These are phyloP conservation scores for Colletotrichum orchidophilum DNA, from an alignment of 2,329 filamentous ascomycete species.

Conservation along the genomic window DNA sequence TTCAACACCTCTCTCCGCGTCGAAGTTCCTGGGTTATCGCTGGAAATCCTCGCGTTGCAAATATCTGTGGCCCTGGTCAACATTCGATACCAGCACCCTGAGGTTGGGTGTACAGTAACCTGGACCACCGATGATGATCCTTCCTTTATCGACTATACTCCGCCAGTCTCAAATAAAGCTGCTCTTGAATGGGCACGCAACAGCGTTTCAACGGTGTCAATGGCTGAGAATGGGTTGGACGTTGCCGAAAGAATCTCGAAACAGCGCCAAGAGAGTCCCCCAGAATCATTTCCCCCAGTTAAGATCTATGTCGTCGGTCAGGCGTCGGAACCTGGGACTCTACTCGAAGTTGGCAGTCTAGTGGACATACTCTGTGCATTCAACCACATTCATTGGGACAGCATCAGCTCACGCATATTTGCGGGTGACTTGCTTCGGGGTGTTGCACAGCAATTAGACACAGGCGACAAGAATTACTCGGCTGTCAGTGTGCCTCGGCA, in stretches of 20 bases:
- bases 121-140: neutral
- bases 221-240: neutral
- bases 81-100: neutral
- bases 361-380: neutral
- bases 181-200: neutral
- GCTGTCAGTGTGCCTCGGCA: neutral
- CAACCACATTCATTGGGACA: neutral
- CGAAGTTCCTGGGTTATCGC: neutral
- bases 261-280: neutral
- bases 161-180: neutral
- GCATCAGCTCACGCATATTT: neutral
- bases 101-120: neutral
- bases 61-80: neutral
- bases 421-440: neutral
- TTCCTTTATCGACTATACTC: neutral
- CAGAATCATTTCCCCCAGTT: neutral
- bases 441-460: neutral
- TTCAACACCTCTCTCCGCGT: neutral
- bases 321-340: neutral
- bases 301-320: neutral
- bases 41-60: neutral
- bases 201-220: too few species aligned
- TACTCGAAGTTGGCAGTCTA: neutral
- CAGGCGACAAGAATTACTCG: too few species aligned
- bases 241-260: neutral